Percentiles rank a stretch among this genome's conserved stretches.
These are phyloP conservation scores for Sphagnum contortum DNA, from an alignment of 225 moss, liverwort and hornwort species.

Conservation along the genomic window DNA sequence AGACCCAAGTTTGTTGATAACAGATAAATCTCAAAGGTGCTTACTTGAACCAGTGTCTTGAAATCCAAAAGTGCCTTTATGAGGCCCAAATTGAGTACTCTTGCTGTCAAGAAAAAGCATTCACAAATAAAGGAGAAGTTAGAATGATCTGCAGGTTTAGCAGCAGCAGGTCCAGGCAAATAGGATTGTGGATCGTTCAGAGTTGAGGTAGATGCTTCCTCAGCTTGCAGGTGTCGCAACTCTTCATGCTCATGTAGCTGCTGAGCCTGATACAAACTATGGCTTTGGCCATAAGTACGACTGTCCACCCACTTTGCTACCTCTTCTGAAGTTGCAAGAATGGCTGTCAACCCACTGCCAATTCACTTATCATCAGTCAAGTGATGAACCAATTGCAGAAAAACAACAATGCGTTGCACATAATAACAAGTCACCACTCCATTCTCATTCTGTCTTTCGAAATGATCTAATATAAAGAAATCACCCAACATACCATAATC, in stretches of 20 bases:
- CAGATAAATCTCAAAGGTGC: slow-evolving; percentile 2
- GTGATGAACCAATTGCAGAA: background rate
- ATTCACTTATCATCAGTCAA: background rate
- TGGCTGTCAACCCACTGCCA: slow-evolving; percentile 80
- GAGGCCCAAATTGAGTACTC: slow-evolving; percentile 86
- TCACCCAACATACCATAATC: no score
- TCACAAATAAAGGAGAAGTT: slow-evolving; percentile 88
- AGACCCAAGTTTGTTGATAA: background rate
- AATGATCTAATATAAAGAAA: no score
- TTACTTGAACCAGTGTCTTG: slow-evolving; percentile 69
- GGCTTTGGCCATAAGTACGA: slow-evolving; percentile 58
- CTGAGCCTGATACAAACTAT: slow-evolving; percentile 79
- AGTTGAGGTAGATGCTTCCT: slow-evolving; percentile 73
- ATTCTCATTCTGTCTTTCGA: no score
- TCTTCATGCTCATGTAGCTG: slow-evolving; percentile 80
- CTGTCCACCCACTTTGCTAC: slow-evolving; percentile 84
- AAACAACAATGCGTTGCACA: background rate
- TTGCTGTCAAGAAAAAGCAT: slow-evolving; percentile 92
- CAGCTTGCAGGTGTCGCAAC: slow-evolving; percentile 69
- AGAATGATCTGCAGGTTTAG: slow-evolving; percentile 34
- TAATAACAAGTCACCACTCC: background rate
- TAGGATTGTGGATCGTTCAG: slow-evolving; percentile 40
- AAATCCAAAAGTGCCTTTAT: slow-evolving; percentile 88
- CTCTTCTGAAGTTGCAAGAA: slow-evolving; percentile 96
- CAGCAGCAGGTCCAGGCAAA: slow-evolving; percentile 38